phyloP scores from a whole-genome alignment of 2,329 filamentous ascomycete genomes.

The Fusarium sp. region DNA sequence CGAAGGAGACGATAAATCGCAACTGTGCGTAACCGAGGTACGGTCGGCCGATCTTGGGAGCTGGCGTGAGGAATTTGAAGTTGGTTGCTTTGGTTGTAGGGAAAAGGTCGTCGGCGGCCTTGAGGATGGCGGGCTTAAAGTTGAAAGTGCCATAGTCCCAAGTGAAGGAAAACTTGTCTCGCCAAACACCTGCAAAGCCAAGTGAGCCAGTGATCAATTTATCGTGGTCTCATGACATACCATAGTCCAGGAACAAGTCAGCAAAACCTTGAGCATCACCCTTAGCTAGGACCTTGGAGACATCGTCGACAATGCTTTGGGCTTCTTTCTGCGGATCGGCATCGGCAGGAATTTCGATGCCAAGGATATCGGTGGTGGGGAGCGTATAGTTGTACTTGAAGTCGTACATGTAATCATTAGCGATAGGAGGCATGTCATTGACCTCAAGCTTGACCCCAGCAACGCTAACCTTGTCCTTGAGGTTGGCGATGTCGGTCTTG shows the following conservation, averaged over 20 bases:
- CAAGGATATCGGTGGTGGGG: constrained; percentile 40
- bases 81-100: constrained; percentile 41
- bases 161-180: constrained; percentile 49
- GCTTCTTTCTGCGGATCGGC: constrained; percentile 20
- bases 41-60: neutral
- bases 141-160: constrained; percentile 52
- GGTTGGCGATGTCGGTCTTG: neutral
- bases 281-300: constrained; percentile 1
- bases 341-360: constrained; percentile 42
- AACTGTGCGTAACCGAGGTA: neutral
- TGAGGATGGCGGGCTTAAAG: constrained; percentile 43
- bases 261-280: constrained; percentile 2
- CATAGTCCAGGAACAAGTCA: constrained; percentile 3
- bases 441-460: constrained; percentile 1
- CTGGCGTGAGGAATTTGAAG: neutral
- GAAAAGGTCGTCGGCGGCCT: constrained; percentile 48
- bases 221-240: neutral
- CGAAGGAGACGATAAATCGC: constrained; percentile 5
- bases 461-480: constrained; percentile 1
- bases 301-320: constrained; percentile 37
- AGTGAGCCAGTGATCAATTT: constrained; percentile 22
- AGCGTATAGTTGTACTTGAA: constrained; percentile 54
- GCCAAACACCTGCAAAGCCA: constrained; percentile 45
- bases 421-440: constrained; percentile 35
- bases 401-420: constrained; percentile 54